Base-by-base conservation (phyloP, 305 asterid species). In the Nicotiana rustica region DNA sequence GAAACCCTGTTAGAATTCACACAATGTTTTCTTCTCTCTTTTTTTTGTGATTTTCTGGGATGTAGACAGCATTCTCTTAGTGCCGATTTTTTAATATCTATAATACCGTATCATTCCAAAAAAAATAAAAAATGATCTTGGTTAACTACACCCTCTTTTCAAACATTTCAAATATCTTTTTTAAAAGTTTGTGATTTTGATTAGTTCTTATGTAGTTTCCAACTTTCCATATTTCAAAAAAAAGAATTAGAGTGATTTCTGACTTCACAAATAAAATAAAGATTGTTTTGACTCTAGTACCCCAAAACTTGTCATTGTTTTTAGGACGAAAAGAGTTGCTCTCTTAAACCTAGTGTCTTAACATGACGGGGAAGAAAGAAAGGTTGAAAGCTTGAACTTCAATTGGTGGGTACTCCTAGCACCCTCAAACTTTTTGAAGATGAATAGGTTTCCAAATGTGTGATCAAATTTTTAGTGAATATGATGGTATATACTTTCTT, bases 341-440 rank as follows among this genome's bases (percentile, higher is more conserved):
- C 9, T 75, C 29, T 3, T 52, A 41, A 29, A 8, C 10, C 0
- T 14, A 14, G 47, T 75, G 65, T 15, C 65, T 75, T 25, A 75
- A 52, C 65, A 52, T 29, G 65, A 75, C 15, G 65, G 13, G 55
- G 62, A 52, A 14, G 65, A 75, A 73, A 25, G 36, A 25, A 49
- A 25, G 4, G 44, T 52, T 75, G 64, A 75, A 71, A 52, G 64
- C 64, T 25, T 14, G 44, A 73, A 25, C 64, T 49, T 73, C 79
- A 73, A 35, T 49, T 75, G 62, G 79, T 73, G 79, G 79, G 79
- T 73, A 21, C 79, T 73, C 79, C 13, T 49, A 56, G 15, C 62
- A 13, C 25, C 44, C 52, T 31, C 44, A 8, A 73, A 49, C 41
- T 6, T 75, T 55, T 75, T 52, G 17, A 52, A 21, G 61, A 49